Base-by-base conservation (phyloP, 768 basidiomycete genomes). In the Suillus sp. region DNA sequence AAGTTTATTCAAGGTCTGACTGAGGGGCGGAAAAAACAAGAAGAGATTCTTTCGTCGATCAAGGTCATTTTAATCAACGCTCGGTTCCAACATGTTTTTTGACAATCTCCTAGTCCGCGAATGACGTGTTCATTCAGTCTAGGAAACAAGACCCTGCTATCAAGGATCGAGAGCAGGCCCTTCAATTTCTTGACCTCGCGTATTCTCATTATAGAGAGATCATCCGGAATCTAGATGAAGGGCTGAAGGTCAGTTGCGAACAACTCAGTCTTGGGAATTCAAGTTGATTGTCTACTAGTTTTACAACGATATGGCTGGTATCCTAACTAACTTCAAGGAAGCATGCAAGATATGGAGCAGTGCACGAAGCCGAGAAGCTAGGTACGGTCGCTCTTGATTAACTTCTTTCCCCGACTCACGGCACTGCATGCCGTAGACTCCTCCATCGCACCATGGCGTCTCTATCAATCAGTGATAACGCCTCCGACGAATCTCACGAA, bases 201-300 rank as follows among this genome's bases (percentile, higher is more conserved):
- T 92, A 92, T 75, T 88, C 88, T 77, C 94, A 93, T 70, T 97
- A 95, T 74, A 81, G 84, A 60, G 96, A 98, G 72, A 91, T 97
- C 16, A 81, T 80, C 2, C 83, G 85, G 57, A 95, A 99, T 75
- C 78, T 97, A 7, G 88, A 92, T 45, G 96, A 99, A 72, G 96
- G 96, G 6, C 81, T 91, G 69, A 90, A 93, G 79, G 94, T 90
- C 67, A 16, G 77, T 65, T 32, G 38, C 37, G 30, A 32, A 2
- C 47, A 7, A 13, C 38, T 27, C 50, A 18, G 42, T 54, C 57
- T 57, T 20, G 32, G 45, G 54, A 11, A 40, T 45, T 16, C 5
- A 20, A 40, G 0, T 10, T 62, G 0, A 63, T 42, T 60, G 0
- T 40, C 8, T 45, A 43, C n/a, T 65, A 95, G 91, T 99, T 98